Percentiles rank a stretch among this genome's conserved stretches.
phyloP scores from a whole-genome alignment of 305 asterid genomes.

The Rubia peregrina region DNA sequence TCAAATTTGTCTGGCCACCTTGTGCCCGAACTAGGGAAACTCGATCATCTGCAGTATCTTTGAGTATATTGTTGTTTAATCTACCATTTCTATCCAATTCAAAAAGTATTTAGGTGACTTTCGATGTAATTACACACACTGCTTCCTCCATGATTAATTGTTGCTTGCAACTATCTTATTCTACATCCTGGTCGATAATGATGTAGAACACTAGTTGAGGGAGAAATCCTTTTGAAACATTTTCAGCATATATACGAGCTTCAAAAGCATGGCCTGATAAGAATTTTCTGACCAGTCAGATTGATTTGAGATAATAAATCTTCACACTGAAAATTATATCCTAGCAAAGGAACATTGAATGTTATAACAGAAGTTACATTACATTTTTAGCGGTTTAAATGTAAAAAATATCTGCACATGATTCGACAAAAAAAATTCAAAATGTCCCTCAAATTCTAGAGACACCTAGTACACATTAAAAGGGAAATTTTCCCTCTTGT shows the following conservation, averaged over 20 bases:
- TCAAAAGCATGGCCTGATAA: conserved; percentile 93
- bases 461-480: no score
- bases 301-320: background rate
- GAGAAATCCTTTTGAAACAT: conserved; percentile 92
- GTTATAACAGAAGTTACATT: no score
- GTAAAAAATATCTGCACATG: no score
- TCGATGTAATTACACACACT: background rate
- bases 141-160: background rate
- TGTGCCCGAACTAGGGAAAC: conserved; percentile 86
- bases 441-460: no score
- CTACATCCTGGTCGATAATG: conserved; percentile 66
- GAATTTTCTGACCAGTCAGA: background rate
- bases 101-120: conserved; percentile 9
- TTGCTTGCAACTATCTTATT: background rate
- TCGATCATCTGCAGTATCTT: conserved; percentile 88
- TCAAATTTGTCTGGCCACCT: conserved; percentile 82
- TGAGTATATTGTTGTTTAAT: conserved; percentile 33
- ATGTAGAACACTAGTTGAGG: conserved; percentile 92
- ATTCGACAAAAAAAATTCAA: no score
- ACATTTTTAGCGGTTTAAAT: no score
- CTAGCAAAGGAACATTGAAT: no score
- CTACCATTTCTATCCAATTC: conserved; percentile 9
- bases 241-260: conserved; percentile 98
- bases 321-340: background rate
- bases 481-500: no score